Evolutionary conservation across 306 rosid species (phyloP).

Genomic region (Canavalia ensiformis): DNA sequence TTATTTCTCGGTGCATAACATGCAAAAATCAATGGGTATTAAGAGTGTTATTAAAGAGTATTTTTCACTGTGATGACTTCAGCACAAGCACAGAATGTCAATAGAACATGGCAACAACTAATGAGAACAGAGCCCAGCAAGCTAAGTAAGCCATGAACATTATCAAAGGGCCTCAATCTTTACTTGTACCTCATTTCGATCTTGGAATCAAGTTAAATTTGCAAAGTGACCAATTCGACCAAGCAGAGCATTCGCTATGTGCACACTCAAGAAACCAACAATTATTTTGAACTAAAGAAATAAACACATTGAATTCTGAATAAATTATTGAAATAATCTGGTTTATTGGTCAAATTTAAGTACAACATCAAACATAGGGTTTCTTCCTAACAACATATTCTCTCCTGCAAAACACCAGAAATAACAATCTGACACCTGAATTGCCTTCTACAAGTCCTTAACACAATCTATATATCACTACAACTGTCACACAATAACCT

Average conservation of each 20-base stretch:
- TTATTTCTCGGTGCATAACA: too few species aligned
- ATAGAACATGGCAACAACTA: too few species aligned
- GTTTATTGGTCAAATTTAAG: not conserved
- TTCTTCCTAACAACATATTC: not conserved
- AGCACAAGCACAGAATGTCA: too few species aligned
- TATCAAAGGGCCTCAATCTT: not conserved
- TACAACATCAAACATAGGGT: not conserved
- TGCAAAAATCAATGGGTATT: too few species aligned
- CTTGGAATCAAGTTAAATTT: not conserved
- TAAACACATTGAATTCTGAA: not conserved
- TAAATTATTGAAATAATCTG: not conserved
- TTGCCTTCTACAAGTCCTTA: not conserved
- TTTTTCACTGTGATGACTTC: too few species aligned
- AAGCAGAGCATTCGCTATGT: constrained; percentile 1
- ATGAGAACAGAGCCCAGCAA: too few species aligned
- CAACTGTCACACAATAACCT: not conserved
- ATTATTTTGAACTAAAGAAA: not conserved
- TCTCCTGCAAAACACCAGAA: not conserved
- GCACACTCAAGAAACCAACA: constrained; percentile 15
- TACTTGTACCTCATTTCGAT: not conserved
- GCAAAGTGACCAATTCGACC: not conserved
- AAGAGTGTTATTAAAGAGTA: too few species aligned
- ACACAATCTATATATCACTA: not conserved
- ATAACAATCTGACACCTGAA: not conserved
- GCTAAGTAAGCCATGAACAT: too few species aligned